Conservation (phyloP, 2,329 filamentous ascomycete genomes). For the Colletotrichum paranaense region DNA sequence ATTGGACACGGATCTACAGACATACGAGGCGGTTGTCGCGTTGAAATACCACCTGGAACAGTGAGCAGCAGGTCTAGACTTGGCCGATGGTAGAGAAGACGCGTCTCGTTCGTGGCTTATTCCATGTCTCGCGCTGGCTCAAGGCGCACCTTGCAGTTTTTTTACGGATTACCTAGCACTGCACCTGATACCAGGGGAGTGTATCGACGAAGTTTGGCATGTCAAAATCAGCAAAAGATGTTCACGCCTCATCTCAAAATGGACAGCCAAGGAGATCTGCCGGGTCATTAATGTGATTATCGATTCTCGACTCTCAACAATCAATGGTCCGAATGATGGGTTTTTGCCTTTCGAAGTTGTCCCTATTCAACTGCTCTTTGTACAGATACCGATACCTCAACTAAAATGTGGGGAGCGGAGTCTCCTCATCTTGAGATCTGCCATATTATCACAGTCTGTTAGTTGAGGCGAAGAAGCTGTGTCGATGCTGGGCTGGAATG, state of each 20-base stretch:
- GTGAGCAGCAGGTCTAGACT: slow-evolving; percentile 11
- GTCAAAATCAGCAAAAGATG: neutral
- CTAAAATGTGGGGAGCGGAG: neutral
- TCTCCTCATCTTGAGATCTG: neutral
- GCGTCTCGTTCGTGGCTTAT: neutral
- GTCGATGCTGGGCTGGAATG: neutral
- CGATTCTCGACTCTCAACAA: neutral
- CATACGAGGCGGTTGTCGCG: slow-evolving; percentile 11
- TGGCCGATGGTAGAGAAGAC: slow-evolving; percentile 1
- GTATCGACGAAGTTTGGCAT: neutral
- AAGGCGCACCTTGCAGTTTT: neutral
- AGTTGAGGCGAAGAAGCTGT: neutral
- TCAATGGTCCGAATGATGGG: neutral
- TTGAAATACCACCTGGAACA: slow-evolving; percentile 2
- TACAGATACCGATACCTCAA: neutral
- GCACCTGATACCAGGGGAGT: neutral
- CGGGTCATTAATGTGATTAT: neutral
- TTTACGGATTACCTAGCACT: neutral
- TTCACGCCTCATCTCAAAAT: slow-evolving; percentile 6
- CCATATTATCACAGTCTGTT: neutral
- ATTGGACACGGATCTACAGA: neutral
- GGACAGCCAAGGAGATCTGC: neutral
- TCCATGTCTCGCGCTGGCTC: neutral
- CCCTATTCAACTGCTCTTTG: neutral
- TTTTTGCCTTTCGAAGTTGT: neutral